Base-by-base conservation (phyloP, 83 land plant genomes). In the Picea abies region DNA sequence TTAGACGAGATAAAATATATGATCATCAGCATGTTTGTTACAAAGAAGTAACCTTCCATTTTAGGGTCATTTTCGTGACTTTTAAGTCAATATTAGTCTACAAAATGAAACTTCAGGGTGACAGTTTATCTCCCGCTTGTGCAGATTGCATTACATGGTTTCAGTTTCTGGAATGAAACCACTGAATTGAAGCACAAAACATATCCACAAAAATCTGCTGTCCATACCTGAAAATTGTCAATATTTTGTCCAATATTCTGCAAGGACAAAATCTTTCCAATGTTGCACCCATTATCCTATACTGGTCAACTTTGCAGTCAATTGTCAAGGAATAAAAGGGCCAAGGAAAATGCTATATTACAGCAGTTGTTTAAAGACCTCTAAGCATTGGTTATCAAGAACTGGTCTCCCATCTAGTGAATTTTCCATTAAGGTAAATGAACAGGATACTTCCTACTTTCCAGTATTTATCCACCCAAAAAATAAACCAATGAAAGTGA, bases 311-410 rank as follows among this genome's bases (percentile, higher is more conserved):
- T 76, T 73, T 52, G 25, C 56, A 52, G 78, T 76, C 78, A 52
- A 47, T 76, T 60, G 17, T 52, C 44, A 22, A 52, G 61, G 78
- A 15, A 76, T 76, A 52, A 52, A 52, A 76, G 12, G 61, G 44
- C 78, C 61, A 76, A 49, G 78, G 78, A 76, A 76, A 76, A 76
- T 52, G 56, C 78, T 76, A 76, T 76, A 76, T 76, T 76, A 76
- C 78, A 76, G 32, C 32, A 76, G 23, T n/a, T 49, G 29, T 76
- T 52, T 56, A 22, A 49, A 76, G 47, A 76, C 78, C 32, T 76
- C 78, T 76, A 25, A 52, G 25, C 47, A 23, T 52, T 76, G 78
- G 78, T 52, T 76, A 56, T 76, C 29, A 76, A 52, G 78, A 52
- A 76, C 78, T n/a, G 14, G 60, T 76, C 78, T 76, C 60, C 78